Evolutionary conservation across 202 grass and related monocot genomes (phyloP), one percentile per base, ranked within the genome.

Genomic region (Dendrocalamus latiflorus): DNA sequence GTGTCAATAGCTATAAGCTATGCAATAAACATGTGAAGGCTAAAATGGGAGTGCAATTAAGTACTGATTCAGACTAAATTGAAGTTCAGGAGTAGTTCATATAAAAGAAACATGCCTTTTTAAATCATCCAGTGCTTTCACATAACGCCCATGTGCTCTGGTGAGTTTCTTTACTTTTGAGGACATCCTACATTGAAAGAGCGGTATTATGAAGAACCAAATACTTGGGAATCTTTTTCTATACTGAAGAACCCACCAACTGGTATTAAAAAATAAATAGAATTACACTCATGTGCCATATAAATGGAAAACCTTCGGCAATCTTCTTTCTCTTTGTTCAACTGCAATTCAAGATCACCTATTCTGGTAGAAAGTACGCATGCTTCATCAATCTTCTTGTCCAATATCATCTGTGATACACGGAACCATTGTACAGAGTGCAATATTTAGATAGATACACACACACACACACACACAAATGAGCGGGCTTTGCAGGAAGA

Each of bases 161-260:
- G 86, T 66, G 36, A 97, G 85, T 73, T 93, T 97, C 78, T 83
- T 93, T 48, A 88, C 80, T 87, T 93, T 97, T 78, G 86, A 91
- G 79, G 83, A 55, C 84, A 97, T 91, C 88, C 93, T 97, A 77
- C 33, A 87, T 24, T 8, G 1, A 68, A 55, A 90, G n/a, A n/a
- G n/a, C n/a, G n/a, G n/a, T n/a, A n/a, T n/a, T n/a, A n/a, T n/a
- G n/a, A n/a, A n/a, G n/a, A n/a, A n/a, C n/a, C n/a, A n/a, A n/a
- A n/a, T n/a, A n/a, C n/a, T n/a, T n/a, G n/a, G n/a, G n/a, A n/a
- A n/a, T n/a, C n/a, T n/a, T n/a, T n/a, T n/a, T n/a, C n/a, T n/a
- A n/a, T n/a, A n/a, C n/a, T n/a, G n/a, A n/a, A n/a, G n/a, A n/a
- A n/a, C n/a, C n/a, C 42, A 68, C 17, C 6, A 51, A 81, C 18